Evolutionary conservation across 2,329 filamentous ascomycete species (phyloP).

Genomic region (Nakataea oryzae): DNA sequence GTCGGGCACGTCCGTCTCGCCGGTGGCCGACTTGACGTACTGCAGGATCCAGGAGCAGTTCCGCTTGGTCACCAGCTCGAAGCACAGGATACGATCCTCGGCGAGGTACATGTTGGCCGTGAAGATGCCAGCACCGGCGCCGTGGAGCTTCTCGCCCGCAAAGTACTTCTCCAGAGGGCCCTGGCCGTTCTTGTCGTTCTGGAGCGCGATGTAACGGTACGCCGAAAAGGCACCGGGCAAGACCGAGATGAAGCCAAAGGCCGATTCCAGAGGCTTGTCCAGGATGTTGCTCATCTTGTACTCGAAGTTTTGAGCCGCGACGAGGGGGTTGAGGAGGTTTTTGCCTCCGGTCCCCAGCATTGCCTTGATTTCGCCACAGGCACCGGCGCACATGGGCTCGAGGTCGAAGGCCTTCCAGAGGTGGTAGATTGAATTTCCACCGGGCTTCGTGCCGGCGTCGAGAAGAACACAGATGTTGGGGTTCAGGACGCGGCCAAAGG

Average conservation of each 20-base stretch:
- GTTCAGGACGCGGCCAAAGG: conserved; percentile 83
- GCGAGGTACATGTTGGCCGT: conserved; percentile 99
- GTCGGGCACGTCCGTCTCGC: conserved; percentile 94
- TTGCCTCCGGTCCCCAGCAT: conserved; percentile 63
- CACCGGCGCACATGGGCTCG: conserved; percentile 93
- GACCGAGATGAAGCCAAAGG: conserved; percentile 96
- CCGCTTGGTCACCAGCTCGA: conserved; percentile 93
- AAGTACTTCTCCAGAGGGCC: conserved; percentile 96
- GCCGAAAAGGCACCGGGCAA: conserved; percentile 97
- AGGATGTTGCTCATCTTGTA: conserved; percentile 99
- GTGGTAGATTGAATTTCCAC: conserved; percentile 90
- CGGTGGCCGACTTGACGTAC: conserved; percentile 94
- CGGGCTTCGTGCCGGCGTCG: conserved; percentile 91
- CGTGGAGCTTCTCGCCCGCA: conserved; percentile 90
- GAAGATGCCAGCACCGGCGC: conserved; percentile 87
- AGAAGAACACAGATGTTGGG: conserved; percentile 95
- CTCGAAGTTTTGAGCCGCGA: conserved; percentile 97
- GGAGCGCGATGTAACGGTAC: conserved; percentile 86
- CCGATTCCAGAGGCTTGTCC: conserved; percentile 93
- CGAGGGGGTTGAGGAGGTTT: conserved; percentile 83
- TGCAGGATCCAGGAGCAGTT: conserved; percentile 97
- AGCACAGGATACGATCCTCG: conserved; percentile 97
- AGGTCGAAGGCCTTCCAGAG: conserved; percentile 98
- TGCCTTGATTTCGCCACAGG: conserved; percentile 97
- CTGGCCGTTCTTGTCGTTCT: conserved; percentile 91